Evolutionary conservation across 495 filamentous ascomycete species (phyloP), one percentile per base, ranked within the genome.

Genomic region (Aspergillus affinis): DNA sequence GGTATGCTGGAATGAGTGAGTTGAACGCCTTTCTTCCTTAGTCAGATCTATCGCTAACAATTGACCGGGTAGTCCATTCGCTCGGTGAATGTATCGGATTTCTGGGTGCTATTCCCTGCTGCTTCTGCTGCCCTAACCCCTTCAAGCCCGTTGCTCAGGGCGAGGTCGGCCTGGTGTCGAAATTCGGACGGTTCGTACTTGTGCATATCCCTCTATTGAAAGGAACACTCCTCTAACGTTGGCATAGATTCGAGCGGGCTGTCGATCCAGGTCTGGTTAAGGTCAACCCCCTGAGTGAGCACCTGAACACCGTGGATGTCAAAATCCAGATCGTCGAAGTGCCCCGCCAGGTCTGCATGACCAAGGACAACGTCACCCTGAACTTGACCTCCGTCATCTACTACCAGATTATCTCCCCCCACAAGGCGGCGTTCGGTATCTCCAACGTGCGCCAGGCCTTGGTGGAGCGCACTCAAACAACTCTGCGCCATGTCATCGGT

Each of bases 311-410:
- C 62, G 90, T 99, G 63, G 94, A 99, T 72, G 94, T 99, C 73
- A 98, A 97, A 85, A 97, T 98, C 66, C 94, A 99, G 77, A 96
- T 97, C 65, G 92, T 92, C 72, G 91, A 99, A 81, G 94, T 98
- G 6, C 94, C 94, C 7, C 84, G 91, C 72, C 94, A 99, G 77
- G 85, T 93, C 66, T 98, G 93, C 83, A 99, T 99, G 93, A 99
- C 95, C 73, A 97, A 97, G 76, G 94, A 99, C 79, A 98, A 98
- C 66, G 94, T 98, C 59, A 95, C 88, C 23, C 83, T 98, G 48
- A 86, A 93, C 67, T 83, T 98, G 59, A 98, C 92, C 36, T 93
- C 89, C 27, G 94, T 99, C 63, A 99, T 99, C 80, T 99, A 99
- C 83, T 99, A 99, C 81, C 91, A 96, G 82, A 91, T 99, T 70